phyloP scores from a whole-genome alignment of 805 yeast species.

The Pichia membranifaciens region DNA sequence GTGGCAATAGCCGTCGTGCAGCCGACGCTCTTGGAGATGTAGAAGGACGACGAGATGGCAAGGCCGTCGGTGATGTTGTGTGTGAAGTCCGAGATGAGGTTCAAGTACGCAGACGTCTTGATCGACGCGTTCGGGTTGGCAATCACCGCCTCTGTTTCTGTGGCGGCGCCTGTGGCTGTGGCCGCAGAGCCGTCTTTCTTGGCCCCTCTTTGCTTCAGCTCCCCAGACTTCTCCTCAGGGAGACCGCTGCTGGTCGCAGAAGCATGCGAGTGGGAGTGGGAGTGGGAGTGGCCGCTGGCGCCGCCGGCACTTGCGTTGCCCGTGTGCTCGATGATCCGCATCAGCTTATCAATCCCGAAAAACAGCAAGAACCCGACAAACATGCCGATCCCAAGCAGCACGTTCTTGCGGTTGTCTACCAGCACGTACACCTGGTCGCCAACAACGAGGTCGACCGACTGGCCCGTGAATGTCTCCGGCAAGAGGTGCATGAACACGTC shows the following conservation, averaged over 20 bases:
- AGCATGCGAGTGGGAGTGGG: constrained; percentile 1
- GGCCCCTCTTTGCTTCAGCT: constrained; percentile 18
- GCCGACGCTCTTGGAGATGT: constrained; percentile 53
- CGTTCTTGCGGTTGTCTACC: constrained; percentile 46
- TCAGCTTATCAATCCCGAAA: constrained; percentile 53
- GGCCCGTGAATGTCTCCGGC: constrained; percentile 62
- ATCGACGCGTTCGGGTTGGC: constrained; percentile 1
- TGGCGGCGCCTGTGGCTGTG: too few species aligned
- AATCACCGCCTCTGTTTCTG: constrained; percentile 27
- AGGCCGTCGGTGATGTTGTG: constrained; percentile 77
- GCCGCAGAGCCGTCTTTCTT: neutral
- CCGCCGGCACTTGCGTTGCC: constrained; percentile 35
- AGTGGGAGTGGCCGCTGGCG: constrained; percentile 29
- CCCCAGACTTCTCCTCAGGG: constrained; percentile 10
- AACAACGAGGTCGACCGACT: constrained; percentile 34
- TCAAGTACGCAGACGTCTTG: constrained; percentile 49
- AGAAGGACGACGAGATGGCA: constrained; percentile 67
- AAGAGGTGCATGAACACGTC: constrained; percentile 67
- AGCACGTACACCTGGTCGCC: constrained; percentile 27
- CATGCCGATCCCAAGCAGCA: constrained; percentile 47
- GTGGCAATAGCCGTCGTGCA: constrained; percentile 66
- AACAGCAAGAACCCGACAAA: constrained; percentile 58
- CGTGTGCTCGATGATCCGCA: constrained; percentile 44
- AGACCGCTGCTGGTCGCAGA: constrained; percentile 15
- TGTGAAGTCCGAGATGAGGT: constrained; percentile 61